Percentiles rank a stretch among this genome's conserved stretches.
Conservation (phyloP, 305 asterid species). For the Plantago coronopus region DNA sequence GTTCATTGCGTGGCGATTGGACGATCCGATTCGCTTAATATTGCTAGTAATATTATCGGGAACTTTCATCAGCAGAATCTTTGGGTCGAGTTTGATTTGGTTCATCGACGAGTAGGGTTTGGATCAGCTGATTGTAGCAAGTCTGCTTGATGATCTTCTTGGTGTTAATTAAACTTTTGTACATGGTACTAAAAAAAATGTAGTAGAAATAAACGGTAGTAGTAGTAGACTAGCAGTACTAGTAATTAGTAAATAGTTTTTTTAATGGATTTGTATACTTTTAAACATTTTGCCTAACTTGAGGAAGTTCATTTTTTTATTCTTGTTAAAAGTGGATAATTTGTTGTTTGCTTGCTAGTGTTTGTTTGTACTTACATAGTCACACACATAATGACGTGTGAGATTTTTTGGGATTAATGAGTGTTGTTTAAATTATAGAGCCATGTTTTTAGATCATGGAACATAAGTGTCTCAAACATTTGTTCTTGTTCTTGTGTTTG, state of each 20-base stretch:
- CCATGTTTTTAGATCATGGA: too few relatives aligned
- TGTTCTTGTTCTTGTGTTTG: too few relatives aligned
- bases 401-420: background rate
- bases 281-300: background rate
- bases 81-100: slow-evolving; percentile 85
- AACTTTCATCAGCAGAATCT: slow-evolving; percentile 80
- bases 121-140: slow-evolving; percentile 63
- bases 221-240: too few relatives aligned
- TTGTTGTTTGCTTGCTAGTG: background rate
- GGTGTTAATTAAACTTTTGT: slow-evolving; percentile 2
- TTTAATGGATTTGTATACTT: background rate
- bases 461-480: too few relatives aligned
- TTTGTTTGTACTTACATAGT: background rate
- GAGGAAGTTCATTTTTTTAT: background rate
- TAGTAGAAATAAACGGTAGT: slow-evolving; percentile 6
- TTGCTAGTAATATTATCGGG: slow-evolving; percentile 72
- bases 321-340: background rate
- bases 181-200: slow-evolving; percentile 16
- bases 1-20: slow-evolving; percentile 70
- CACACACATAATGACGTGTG: background rate
- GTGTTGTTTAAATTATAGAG: background rate
- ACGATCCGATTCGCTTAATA: slow-evolving; percentile 62
- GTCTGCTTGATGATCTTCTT: slow-evolving; percentile 23
- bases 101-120: slow-evolving; percentile 54
- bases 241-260: slow-evolving; percentile 1